These are phyloP conservation scores for Fusarium sp. DNA, from an alignment of 2,329 filamentous ascomycete species.

Conservation along the genomic window DNA sequence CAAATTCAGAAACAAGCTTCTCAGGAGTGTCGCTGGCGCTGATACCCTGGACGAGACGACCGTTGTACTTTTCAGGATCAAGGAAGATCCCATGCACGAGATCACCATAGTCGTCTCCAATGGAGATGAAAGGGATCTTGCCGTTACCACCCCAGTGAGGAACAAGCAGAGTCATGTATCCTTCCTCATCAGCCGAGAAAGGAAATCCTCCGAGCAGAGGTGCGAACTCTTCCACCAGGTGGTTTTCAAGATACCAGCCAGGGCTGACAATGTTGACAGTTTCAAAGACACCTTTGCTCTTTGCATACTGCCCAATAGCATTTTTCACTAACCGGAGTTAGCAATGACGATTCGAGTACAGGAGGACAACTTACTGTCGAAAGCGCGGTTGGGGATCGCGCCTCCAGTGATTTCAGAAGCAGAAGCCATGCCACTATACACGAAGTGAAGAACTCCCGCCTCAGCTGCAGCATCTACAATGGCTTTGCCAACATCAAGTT, in stretches of 20 bases:
- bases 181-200: conserved; percentile 49
- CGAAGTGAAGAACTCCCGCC: conserved; percentile 50
- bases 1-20: conserved; percentile 48
- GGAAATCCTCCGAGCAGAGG: conserved; percentile 56
- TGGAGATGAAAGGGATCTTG: conserved; percentile 53
- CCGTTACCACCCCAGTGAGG: conserved; percentile 55
- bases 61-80: conserved; percentile 52
- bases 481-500: conserved; percentile 51
- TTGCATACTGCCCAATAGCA: conserved; percentile 53
- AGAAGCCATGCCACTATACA: conserved; percentile 52
- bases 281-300: conserved; percentile 48
- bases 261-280: conserved; percentile 51
- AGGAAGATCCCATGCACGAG: conserved; percentile 58
- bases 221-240: conserved; percentile 50
- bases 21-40: conserved; percentile 50
- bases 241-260: conserved; percentile 58
- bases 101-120: conserved; percentile 57
- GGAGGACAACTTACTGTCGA: conserved; percentile 48
- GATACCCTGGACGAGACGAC: conserved; percentile 51
- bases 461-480: conserved; percentile 50
- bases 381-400: conserved; percentile 45
- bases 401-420: conserved; percentile 50
- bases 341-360: accelerated
- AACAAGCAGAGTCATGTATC: conserved; percentile 49
- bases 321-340: conserved; percentile 50